Base-by-base conservation (phyloP, 2,329 filamentous ascomycete species). In the Fusarium praegraminearum region DNA sequence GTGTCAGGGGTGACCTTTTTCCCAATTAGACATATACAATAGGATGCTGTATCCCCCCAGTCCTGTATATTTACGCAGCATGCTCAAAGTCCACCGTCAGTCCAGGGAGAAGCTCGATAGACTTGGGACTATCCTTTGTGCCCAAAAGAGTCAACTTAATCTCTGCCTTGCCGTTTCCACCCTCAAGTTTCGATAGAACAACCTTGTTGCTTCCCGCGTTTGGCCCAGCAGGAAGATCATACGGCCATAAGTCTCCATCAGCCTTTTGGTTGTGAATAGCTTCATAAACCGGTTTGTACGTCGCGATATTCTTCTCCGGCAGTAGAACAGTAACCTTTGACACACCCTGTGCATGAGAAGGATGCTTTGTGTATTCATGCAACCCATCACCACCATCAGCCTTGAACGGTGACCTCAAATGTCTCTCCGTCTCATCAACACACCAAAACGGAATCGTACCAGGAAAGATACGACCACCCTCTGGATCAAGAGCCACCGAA, bases 381-480 rank as follows among this genome's bases (percentile, higher is more conserved):
- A 60, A 24, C 8, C 67, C 69, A 22, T 41, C 32, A 9, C 64
- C 70, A 20, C 60, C 57, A 20, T 75, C 70, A 4, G 77, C 65
- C 28, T 75, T 70, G 2, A 78, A 79, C 0, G 89, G 87, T 4
- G 90, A 89, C 0, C 90, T 78, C 3, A 87, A 74, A n/a, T 78
- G 69, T 9, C 90, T 77, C 4, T 83, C 78, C 3, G 89, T 91
- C 15, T 86, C 78, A 75, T 92, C 90, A 47, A 91, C 83, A 72
- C 88, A 90, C 83, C 86, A 92, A 70, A 92, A 92, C 0, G 90
- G 90, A 13, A 89, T 73, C 16, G 79, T 78, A 0, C 89, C 88
- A 1, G 85, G 79, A 11, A 79, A 77, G 2, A 80, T 67, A 2
- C 69, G 66, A 4, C 59, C 45, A 7, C 72, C 71, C 2, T 62